Evolutionary conservation across 768 basidiomycete genomes (phyloP), one percentile per base, ranked within the genome.

Genomic region (Trametes cubensis): DNA sequence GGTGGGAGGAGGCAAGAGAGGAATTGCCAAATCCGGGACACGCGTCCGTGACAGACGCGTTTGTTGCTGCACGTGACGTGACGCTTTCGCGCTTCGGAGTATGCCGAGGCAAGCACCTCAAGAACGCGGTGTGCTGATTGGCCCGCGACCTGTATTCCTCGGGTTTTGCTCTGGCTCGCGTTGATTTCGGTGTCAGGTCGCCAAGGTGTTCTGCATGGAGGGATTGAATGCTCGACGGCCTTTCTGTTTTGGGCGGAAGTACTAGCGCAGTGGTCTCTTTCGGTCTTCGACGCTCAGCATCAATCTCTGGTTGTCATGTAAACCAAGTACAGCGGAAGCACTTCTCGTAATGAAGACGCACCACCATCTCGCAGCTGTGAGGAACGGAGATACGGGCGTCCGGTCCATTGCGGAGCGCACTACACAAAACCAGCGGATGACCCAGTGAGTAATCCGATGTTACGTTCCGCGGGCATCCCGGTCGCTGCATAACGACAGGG

Each of bases 391-490:
- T 23, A 21, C 54, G 54, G 21, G 41, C 54, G 47, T 26, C 21
- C 56, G 56, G 21, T 47, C 23, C 13, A 30, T 23, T 41, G 38
- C 56, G 56, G 56, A 58, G 23, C 11, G 38, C 15, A n/a, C 21
- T 10, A 20, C 45, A 49, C 55, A 34, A 5, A 56, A 23, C 38
- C 54, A 38, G 7, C 15, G 55, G 34, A 23, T 20, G 4, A 38
- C 15, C 20, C 10, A 26, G 41, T 51, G 42, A 20, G 49, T 42
- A 51, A 59, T 49, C 26, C 30, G 20, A n/a, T 20, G 30, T n/a
- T 59, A 18, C 26, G 6, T 59, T 34, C 20, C 26, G 26, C 58
- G 58, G 58, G 58, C 58, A 59, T 52, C 58, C 58, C 58, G 58
- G 58, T 34, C 23, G 20, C 17, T 25, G 41, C 58, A 50, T 59